Evolutionary conservation across 176 grass and related monocot genomes (phyloP).

Genomic region (Lolium perenne): DNA sequence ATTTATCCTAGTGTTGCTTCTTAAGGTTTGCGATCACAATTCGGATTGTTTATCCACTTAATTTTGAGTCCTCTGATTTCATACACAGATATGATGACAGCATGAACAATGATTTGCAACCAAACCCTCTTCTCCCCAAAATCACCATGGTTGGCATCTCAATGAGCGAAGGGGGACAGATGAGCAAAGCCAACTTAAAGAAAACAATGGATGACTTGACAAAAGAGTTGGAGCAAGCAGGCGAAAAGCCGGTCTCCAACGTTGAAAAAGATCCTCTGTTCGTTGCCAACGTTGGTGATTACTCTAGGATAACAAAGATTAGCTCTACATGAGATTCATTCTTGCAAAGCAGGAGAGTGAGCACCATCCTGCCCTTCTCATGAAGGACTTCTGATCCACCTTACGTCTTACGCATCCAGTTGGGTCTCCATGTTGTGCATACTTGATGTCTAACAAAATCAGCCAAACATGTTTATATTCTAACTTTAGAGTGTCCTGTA

Average conservation of each 20-base stretch:
- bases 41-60: slow-evolving; percentile 6
- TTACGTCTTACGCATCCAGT: background rate
- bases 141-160: slow-evolving; percentile 96
- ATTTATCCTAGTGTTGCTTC: background rate
- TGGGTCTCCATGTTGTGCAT: background rate
- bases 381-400: background rate
- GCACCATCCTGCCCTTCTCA: background rate
- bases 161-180: slow-evolving; percentile 73
- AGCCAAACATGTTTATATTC: background rate
- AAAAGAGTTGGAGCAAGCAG: slow-evolving; percentile 77
- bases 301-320: slow-evolving; percentile 74
- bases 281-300: slow-evolving; percentile 92
- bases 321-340: slow-evolving; percentile 46
- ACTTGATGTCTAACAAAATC: slow-evolving; percentile 32
- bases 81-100: slow-evolving; percentile 41
- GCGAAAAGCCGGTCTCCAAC: slow-evolving; percentile 47
- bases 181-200: slow-evolving; percentile 78
- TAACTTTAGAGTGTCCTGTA: background rate
- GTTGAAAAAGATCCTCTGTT: slow-evolving; percentile 89
- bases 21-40: no score
- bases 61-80: slow-evolving; percentile 28
- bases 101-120: slow-evolving; percentile 40
- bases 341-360: background rate
- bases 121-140: slow-evolving; percentile 83
- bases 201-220: slow-evolving; percentile 90